A percentile compares a stretch with the other conserved stretches of the same genome.
phyloP scores from a whole-genome alignment of 345 rosid genomes.

The Euphorbia tirucalli region DNA sequence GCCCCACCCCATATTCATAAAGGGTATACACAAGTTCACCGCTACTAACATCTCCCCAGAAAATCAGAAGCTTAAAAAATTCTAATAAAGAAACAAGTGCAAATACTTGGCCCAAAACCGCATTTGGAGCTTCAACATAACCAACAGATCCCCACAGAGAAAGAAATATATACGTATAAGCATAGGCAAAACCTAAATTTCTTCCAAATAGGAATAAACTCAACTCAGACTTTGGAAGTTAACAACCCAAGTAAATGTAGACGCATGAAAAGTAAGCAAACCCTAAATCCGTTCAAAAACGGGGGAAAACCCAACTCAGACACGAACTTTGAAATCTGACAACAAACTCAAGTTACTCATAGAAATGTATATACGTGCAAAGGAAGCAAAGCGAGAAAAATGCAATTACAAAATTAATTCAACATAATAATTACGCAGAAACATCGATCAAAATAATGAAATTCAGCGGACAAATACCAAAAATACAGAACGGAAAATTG shows the following conservation, averaged over 20 bases:
- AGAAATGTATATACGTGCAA: neutral
- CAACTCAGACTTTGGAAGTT: neutral
- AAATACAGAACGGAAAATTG: neutral
- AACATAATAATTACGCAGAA: too few relatives aligned
- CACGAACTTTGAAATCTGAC: neutral
- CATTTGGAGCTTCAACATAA: neutral
- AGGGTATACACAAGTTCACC: neutral
- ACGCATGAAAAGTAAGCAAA: neutral
- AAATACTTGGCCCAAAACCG: neutral
- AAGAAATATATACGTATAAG: too few relatives aligned
- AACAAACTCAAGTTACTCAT: neutral
- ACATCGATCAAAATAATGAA: neutral
- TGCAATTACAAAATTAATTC: neutral
- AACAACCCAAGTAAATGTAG: neutral
- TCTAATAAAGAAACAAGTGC: neutral
- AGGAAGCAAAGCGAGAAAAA: neutral
- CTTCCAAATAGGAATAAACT: neutral
- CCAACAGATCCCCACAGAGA: neutral
- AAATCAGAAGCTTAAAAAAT: neutral
- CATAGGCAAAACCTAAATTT: neutral
- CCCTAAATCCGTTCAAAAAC: conserved; percentile 9
- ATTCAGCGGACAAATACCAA: too few relatives aligned
- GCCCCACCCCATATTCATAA: neutral
- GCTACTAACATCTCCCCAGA: neutral
- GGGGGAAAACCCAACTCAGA: neutral